These are phyloP conservation scores for Aphanomyces invadans DNA, from an alignment of 352 stramenopile species.

Conservation along the genomic window DNA sequence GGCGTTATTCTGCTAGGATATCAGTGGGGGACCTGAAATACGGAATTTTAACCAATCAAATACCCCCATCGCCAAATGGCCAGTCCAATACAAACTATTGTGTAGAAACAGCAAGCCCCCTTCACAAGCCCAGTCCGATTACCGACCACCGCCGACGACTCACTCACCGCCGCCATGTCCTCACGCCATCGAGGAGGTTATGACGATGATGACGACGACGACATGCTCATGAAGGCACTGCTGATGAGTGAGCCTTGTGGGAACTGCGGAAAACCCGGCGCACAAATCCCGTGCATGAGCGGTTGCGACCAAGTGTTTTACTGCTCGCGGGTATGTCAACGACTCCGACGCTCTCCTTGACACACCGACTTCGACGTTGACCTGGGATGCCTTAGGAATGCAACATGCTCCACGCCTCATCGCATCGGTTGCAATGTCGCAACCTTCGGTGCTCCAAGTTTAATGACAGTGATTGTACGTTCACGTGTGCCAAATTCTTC, in stretches of 20 bases:
- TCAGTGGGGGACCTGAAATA: no score
- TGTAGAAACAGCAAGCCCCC: constrained; percentile 18
- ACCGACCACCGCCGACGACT: not conserved
- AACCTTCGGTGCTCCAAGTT: constrained; percentile 86
- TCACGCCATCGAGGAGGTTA: constrained; percentile 27
- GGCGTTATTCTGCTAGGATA: no score
- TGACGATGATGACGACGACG: constrained; percentile 80
- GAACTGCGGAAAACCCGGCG: constrained; percentile 70
- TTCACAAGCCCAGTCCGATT: not conserved
- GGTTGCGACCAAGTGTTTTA: constrained; percentile 83
- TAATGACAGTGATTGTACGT: constrained; percentile 50
- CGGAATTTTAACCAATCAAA: constrained; percentile 13
- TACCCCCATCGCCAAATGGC: not conserved
- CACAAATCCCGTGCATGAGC: constrained; percentile 83
- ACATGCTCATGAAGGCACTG: constrained; percentile 77
- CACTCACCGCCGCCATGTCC: not conserved
- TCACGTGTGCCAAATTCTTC: not conserved
- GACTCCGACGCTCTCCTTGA: not conserved
- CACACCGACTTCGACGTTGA: not conserved
- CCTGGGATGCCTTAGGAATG: constrained; percentile 45
- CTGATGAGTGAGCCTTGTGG: constrained; percentile 81
- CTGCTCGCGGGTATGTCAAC: constrained; percentile 54
- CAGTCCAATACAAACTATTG: constrained; percentile 20
- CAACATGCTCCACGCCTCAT: constrained; percentile 81
- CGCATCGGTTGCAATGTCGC: constrained; percentile 76